These are phyloP conservation scores for Cryptococcus sp. DNA, from an alignment of 1,284 basidiomycete species.

Conservation along the genomic window DNA sequence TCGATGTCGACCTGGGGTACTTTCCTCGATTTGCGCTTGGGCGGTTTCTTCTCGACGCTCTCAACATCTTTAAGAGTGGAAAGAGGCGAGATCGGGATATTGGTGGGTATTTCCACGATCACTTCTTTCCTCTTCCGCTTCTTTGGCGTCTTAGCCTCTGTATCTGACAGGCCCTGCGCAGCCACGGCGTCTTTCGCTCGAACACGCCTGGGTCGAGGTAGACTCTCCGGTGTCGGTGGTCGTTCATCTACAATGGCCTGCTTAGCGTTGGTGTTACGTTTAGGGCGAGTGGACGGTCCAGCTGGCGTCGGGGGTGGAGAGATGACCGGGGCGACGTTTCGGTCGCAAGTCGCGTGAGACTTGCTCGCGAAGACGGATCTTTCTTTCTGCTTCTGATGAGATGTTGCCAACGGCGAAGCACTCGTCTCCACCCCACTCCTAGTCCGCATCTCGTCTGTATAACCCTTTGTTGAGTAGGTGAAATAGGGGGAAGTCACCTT, in stretches of 20 bases:
- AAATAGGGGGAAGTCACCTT: background rate
- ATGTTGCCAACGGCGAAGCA: too few relatives aligned
- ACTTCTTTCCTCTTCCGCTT: background rate
- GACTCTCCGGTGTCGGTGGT: conserved; percentile 9
- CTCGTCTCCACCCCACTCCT: background rate
- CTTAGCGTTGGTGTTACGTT: background rate
- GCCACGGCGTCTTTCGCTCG: background rate
- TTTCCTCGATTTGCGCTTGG: too few relatives aligned
- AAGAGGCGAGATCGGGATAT: background rate
- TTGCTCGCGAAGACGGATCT: too few relatives aligned
- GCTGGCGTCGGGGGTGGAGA: too few relatives aligned
- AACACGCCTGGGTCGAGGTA: background rate
- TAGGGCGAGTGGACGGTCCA: too few relatives aligned
- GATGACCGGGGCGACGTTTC: background rate
- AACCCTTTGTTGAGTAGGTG: background rate
- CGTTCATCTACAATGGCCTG: background rate
- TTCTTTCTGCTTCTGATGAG: background rate
- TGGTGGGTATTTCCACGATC: conserved; percentile 9
- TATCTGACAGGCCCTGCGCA: background rate
- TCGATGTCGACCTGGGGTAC: background rate
- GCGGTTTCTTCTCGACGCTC: too few relatives aligned
- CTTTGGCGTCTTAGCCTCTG: background rate
- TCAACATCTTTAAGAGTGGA: background rate
- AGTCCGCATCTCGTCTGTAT: background rate
- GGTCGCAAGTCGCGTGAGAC: background rate